These are phyloP conservation scores for Alternaria dauci DNA, from an alignment of 2,329 filamentous ascomycete species.

Conservation along the genomic window DNA sequence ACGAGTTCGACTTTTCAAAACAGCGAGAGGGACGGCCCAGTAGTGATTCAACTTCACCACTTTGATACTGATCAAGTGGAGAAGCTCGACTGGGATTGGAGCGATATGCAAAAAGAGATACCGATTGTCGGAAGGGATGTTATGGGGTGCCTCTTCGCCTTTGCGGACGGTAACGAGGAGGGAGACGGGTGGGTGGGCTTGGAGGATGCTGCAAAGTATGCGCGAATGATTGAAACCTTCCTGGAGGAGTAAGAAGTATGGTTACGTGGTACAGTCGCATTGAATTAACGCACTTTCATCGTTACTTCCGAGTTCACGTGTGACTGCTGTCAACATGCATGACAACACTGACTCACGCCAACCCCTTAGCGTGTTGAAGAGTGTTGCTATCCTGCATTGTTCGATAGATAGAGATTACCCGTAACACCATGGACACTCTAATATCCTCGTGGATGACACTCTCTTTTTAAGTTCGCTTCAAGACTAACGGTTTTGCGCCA, in stretches of 20 bases:
- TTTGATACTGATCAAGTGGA: slow-evolving; percentile 58
- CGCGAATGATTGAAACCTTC: not conserved
- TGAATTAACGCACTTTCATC: not conserved
- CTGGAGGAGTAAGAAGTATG: not conserved
- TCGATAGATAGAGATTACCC: not conserved
- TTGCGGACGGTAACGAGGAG: slow-evolving; percentile 30
- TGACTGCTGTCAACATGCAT: not conserved
- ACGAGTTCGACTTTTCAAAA: slow-evolving; percentile 28
- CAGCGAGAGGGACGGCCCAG: slow-evolving; percentile 43
- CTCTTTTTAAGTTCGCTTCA: not conserved
- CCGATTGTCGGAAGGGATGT: slow-evolving; percentile 30
- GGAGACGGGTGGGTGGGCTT: slow-evolving; percentile 39
- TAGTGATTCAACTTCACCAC: slow-evolving; percentile 61
- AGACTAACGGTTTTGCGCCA: slow-evolving; percentile 32
- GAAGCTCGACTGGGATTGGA: slow-evolving; percentile 55
- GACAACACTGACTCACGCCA: not conserved
- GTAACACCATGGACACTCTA: not conserved
- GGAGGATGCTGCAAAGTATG: slow-evolving; percentile 32
- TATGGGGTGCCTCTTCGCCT: slow-evolving; percentile 27
- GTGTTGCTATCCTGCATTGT: not conserved
- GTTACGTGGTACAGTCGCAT: not conserved
- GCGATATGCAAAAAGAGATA: slow-evolving; percentile 45
- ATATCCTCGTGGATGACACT: not conserved
- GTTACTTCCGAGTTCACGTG: not conserved
- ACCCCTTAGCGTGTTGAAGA: not conserved